Evolutionary conservation across 2,329 filamentous ascomycete genomes (phyloP), one percentile per base, ranked within the genome.

Genomic region (Sarocladiaceae sp.): DNA sequence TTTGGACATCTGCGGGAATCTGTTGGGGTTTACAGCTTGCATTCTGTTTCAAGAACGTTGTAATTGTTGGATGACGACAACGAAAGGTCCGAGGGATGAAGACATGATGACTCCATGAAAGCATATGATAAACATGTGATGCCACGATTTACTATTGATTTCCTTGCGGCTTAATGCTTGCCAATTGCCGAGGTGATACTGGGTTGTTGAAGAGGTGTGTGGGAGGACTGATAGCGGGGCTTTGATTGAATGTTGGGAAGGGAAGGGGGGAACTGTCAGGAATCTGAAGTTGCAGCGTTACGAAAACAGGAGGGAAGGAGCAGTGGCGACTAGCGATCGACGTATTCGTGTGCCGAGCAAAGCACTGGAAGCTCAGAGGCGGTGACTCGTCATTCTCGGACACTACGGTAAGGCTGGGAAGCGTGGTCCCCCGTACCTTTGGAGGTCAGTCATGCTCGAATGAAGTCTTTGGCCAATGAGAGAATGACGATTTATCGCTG

Each of bases 121-220:
- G 40, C 40, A 44, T 26, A 44, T 44, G 40, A 44, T 22, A 44
- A 44, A 44, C 40, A 44, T 44, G 40, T 44, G 40, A 44, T 44
- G 40, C 40, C 17, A 20, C 10, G 11, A 4, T 22, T 20, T n/a
- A 7, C 5, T 8, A 22, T 23, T 22, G 23, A 12, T 15, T 40
- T 40, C 15, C 37, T 28, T 26, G 7, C 8, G 28, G n/a, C n/a
- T n/a, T n/a, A n/a, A n/a, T n/a, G n/a, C n/a, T 15, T 15, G 3
- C 15, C 20, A 44, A 26, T 44, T 44, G 23, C 40, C 40, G 40
- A 44, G 40, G 40, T 44, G 40, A 44, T 5, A 26, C 11, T 44
- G 23, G 40, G 20, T n/a, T 12, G 35, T 22, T 22, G 28, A n/a
- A 23, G 40, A n/a, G 13, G 40, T n/a, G 40, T 11, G 40, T 44